These are phyloP conservation scores for Gossypium gossypioides DNA, from an alignment of 441 rosid species.

Conservation along the genomic window DNA sequence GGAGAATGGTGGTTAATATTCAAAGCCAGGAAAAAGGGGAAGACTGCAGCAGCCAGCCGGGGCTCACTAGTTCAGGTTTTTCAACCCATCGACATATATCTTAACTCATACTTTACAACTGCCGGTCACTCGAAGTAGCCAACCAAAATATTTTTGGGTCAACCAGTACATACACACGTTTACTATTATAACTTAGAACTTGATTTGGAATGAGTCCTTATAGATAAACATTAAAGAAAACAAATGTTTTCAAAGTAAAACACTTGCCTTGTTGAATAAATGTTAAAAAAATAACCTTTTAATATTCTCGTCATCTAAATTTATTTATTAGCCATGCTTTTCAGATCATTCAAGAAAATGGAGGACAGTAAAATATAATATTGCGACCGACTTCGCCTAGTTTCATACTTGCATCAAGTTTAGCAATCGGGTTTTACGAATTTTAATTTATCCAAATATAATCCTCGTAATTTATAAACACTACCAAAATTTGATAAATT, in stretches of 20 bases:
- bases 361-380: not conserved
- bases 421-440: not conserved
- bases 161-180: not conserved
- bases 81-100: not conserved
- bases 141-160: not conserved
- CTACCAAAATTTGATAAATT: too few relatives aligned
- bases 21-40: not conserved
- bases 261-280: not conserved
- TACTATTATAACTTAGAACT: not conserved
- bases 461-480: too few relatives aligned
- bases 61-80: not conserved
- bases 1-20: not conserved
- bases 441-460: too few relatives aligned
- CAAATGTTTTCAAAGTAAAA: not conserved
- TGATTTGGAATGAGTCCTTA: slow-evolving; percentile 2
- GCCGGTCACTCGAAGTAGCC: slow-evolving; percentile 4
- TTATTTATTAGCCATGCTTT: not conserved
- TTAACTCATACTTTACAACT: not conserved
- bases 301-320: not conserved
- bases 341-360: not conserved
- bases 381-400: not conserved
- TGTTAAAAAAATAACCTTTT: not conserved
- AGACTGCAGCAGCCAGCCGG: not conserved
- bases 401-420: not conserved
- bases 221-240: not conserved